A percentile compares a stretch with the other conserved stretches of the same genome.
phyloP scores from a whole-genome alignment of 169 alveolate species.

The Hepatocystis sp. region DNA sequence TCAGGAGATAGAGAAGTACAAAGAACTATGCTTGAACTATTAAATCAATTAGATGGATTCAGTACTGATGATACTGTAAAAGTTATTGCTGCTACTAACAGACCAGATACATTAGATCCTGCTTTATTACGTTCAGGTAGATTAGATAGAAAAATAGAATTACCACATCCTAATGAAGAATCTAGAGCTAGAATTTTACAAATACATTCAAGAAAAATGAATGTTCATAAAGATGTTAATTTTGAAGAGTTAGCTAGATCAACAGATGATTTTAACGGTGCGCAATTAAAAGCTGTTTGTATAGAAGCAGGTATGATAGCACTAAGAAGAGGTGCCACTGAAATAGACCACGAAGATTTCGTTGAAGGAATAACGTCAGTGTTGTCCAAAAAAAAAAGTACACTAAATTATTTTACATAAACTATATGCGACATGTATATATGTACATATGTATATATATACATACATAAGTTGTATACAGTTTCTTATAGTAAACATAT shows the following conservation, averaged over 20 bases:
- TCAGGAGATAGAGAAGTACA: conserved; percentile 99
- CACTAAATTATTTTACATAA: conserved; percentile 96
- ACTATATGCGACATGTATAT: background rate
- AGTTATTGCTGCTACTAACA: conserved; percentile 99
- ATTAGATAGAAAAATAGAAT: conserved; percentile 98
- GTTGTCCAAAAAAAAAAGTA: conserved; percentile 97
- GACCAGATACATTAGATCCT: conserved; percentile 99
- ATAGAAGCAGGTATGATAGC: conserved; percentile 99
- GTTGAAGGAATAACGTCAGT: conserved; percentile 98
- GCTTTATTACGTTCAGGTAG: conserved; percentile 99
- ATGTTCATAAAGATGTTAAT: conserved; percentile 95
- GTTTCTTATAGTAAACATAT: background rate
- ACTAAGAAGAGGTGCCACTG: conserved; percentile 96
- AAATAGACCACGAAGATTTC: conserved; percentile 98
- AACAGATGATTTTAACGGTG: conserved; percentile 99
- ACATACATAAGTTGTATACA: background rate
- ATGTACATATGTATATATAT: background rate
- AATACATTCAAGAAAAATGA: conserved; percentile 99
- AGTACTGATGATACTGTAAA: conserved; percentile 93
- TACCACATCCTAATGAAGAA: conserved; percentile 99
- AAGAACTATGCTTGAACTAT: conserved; percentile 99
- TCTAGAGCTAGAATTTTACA: conserved; percentile 96
- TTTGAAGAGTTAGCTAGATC: conserved; percentile 97
- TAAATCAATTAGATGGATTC: conserved; percentile 97
- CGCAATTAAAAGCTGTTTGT: conserved; percentile 98